Evolutionary conservation across 2,329 filamentous ascomycete species (phyloP).

Genomic region (Botrytis elliptica): DNA sequence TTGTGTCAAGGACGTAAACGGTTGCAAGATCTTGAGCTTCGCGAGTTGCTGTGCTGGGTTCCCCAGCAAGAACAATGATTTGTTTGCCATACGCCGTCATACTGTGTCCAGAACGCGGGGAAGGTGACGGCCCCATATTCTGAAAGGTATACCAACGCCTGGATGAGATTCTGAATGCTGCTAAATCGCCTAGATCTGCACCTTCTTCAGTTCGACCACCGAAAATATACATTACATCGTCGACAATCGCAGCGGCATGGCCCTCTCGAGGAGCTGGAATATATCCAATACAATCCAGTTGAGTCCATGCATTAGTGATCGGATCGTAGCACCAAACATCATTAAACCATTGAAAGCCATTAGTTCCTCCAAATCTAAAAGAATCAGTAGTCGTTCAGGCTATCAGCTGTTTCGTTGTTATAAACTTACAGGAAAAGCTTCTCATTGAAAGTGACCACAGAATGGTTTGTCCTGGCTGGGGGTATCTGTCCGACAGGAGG

Average conservation of each 20-base stretch:
- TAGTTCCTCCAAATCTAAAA: constrained; percentile 88
- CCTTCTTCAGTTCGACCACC: constrained; percentile 94
- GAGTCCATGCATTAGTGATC: constrained; percentile 75
- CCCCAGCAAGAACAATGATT: constrained; percentile 87
- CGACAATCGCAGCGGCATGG: constrained; percentile 87
- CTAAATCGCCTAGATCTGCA: constrained; percentile 85
- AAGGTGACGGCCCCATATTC: constrained; percentile 97
- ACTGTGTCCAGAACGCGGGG: constrained; percentile 89
- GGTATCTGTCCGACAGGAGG: constrained; percentile 66
- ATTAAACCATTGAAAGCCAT: constrained; percentile 96
- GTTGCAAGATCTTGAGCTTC: constrained; percentile 82
- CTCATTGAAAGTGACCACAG: constrained; percentile 87
- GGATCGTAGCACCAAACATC: constrained; percentile 98
- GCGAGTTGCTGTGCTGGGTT: constrained; percentile 83
- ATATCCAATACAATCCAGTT: constrained; percentile 95
- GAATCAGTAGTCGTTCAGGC: constrained; percentile 25
- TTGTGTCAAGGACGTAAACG: constrained; percentile 89
- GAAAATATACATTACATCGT: constrained; percentile 99
- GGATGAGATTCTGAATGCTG: constrained; percentile 78
- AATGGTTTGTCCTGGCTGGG: constrained; percentile 90
- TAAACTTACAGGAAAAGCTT: constrained; percentile 80
- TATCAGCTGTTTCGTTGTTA: constrained; percentile 28
- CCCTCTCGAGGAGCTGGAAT: constrained; percentile 93
- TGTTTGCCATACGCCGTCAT: constrained; percentile 96
- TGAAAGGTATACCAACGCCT: constrained; percentile 98